Percentiles rank a stretch among this genome's conserved stretches.
These are phyloP conservation scores for Malus sylvestris DNA, from an alignment of 306 rosid species.

Conservation along the genomic window DNA sequence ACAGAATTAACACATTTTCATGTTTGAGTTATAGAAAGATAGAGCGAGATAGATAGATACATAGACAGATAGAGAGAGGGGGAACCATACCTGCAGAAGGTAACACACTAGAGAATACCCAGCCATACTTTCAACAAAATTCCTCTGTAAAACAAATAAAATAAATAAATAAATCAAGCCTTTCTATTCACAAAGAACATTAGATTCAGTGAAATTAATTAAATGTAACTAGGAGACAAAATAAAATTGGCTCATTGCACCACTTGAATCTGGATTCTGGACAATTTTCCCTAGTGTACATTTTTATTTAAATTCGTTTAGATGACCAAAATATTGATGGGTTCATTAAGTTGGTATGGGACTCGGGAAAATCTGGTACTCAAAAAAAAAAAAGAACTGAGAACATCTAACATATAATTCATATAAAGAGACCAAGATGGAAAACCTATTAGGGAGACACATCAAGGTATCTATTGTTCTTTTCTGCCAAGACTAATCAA, in stretches of 20 bases:
- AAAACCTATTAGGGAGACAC: not conserved
- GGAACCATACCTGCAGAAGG: conserved; percentile 71
- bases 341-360: not conserved
- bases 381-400: not conserved
- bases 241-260: not conserved
- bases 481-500: not conserved
- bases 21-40: not conserved
- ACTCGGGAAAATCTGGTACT: not conserved
- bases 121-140: conserved; percentile 99
- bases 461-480: not conserved
- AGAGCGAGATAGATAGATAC: not conserved
- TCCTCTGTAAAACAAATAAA: conserved; percentile 51
- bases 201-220: not conserved
- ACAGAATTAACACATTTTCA: not conserved
- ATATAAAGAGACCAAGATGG: not conserved
- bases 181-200: not conserved
- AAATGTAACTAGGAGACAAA: not conserved
- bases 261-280: not conserved
- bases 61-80: not conserved
- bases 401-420: not conserved
- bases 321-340: not conserved
- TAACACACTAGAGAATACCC: conserved; percentile 99
- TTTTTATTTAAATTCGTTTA: not conserved
- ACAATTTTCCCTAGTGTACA: not conserved
- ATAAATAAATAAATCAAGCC: not conserved